Conservation (phyloP, 2,329 filamentous ascomycete species). For the Neonectria sp. region DNA sequence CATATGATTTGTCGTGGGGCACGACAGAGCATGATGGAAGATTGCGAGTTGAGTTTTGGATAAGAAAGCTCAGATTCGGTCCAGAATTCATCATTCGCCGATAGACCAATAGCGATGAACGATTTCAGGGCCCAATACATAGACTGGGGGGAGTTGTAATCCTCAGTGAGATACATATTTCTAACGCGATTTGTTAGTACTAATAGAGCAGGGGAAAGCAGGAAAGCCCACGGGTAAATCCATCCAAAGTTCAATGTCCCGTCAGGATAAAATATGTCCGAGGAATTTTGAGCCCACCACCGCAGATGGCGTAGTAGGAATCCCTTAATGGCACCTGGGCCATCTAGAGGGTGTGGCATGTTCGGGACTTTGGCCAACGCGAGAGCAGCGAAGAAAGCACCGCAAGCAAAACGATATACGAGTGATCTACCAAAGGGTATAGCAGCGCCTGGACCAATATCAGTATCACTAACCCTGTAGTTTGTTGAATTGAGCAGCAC, state of each 20-base stretch:
- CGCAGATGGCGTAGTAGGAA: conserved; percentile 65
- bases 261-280: conserved; percentile 60
- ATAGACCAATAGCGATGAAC: conserved; percentile 1
- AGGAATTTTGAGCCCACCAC: conserved; percentile 60
- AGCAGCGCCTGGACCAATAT: too few relatives aligned
- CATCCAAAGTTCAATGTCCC: conserved; percentile 63
- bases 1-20: conserved; percentile 60
- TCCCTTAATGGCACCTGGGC: conserved; percentile 61
- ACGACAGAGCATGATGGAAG: neutral
- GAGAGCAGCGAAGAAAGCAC: conserved; percentile 57
- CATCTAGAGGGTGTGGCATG: conserved; percentile 52
- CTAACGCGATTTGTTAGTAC: neutral
- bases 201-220: too few relatives aligned
- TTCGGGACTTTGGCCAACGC: conserved; percentile 55
- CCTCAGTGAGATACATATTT: conserved; percentile 68
- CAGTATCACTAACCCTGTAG: too few relatives aligned
- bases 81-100: conserved; percentile 13
- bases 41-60: too few relatives aligned
- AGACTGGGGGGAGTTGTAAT: conserved; percentile 70
- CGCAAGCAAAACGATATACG: too few relatives aligned
- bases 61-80: neutral
- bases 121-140: conserved; percentile 59
- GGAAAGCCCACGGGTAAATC: conserved; percentile 41
- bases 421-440: too few relatives aligned
- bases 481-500: neutral